Conservation (phyloP, 768 basidiomycete genomes). For the Cubamyces sp. region DNA sequence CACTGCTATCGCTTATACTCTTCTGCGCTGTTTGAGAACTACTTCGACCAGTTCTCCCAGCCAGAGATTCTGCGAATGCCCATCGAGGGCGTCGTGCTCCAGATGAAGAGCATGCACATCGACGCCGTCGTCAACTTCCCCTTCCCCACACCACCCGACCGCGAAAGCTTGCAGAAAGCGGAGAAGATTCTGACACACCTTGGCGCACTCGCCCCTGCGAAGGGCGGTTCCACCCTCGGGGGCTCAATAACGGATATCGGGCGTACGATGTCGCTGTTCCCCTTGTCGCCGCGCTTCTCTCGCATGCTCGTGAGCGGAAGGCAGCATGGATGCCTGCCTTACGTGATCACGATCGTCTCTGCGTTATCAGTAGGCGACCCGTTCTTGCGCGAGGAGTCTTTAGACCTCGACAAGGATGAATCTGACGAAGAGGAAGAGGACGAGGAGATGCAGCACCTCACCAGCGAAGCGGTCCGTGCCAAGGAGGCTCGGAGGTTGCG, state of each 20-base stretch:
- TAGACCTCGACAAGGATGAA: constrained; percentile 47
- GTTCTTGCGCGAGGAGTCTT: constrained; percentile 82
- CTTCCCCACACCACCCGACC: constrained; percentile 95
- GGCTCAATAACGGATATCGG: constrained; percentile 88
- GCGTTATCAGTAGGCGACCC: constrained; percentile 94
- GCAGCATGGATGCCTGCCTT: constrained; percentile 91
- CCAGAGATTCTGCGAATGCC: constrained; percentile 96
- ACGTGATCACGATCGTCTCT: constrained; percentile 89
- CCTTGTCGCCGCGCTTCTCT: constrained; percentile 92
- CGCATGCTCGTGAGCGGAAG: constrained; percentile 88
- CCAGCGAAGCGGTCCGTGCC: constrained; percentile 48
- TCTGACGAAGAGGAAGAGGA: constrained; percentile 44
- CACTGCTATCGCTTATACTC: constrained; percentile 98
- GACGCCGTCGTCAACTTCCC: constrained; percentile 97
- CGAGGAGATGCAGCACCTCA: constrained; percentile 46
- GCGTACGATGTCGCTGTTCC: constrained; percentile 91
- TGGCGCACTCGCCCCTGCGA: constrained; percentile 64
- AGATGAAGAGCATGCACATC: constrained; percentile 99
- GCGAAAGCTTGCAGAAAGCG: constrained; percentile 71
- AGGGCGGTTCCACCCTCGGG: constrained; percentile 35
- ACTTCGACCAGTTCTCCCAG: constrained; percentile 83
- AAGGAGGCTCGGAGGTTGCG: constrained; percentile 63
- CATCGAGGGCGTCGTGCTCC: constrained; percentile 94
- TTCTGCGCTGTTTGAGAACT: constrained; percentile 90
- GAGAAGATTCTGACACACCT: constrained; percentile 81